Conservation (phyloP, 2,329 filamentous ascomycete genomes). For the Parastagonospora avenae region DNA sequence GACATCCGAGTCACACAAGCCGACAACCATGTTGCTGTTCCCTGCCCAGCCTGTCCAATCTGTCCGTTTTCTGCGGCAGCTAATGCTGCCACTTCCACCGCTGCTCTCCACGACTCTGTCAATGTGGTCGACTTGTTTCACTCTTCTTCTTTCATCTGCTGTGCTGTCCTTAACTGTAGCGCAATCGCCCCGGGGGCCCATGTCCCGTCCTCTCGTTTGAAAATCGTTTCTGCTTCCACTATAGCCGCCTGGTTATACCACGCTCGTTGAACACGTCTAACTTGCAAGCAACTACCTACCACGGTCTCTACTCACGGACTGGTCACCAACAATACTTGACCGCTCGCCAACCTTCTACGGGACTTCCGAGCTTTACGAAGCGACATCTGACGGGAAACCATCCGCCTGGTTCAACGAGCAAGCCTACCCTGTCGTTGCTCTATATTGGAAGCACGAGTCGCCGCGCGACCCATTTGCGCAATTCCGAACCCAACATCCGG, state of each 20-base stretch:
- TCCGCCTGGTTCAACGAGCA: conserved; percentile 6
- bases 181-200: conserved; percentile 26
- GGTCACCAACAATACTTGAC: conserved; percentile 15
- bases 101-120: conserved; percentile 36
- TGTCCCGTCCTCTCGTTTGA: conserved; percentile 47
- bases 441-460: conserved; percentile 6
- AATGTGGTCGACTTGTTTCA: conserved; percentile 37
- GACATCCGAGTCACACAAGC: conserved; percentile 29
- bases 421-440: conserved; percentile 15
- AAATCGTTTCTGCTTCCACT: conserved; percentile 30
- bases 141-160: conserved; percentile 21
- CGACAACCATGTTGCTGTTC: conserved; percentile 32
- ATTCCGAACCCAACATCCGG: neutral
- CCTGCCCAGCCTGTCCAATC: conserved; percentile 29
- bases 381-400: neutral
- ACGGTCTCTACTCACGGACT: conserved; percentile 18
- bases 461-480: conserved; percentile 12
- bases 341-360: neutral
- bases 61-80: conserved; percentile 27
- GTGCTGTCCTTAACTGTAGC: conserved; percentile 32
- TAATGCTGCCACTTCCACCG: conserved; percentile 34
- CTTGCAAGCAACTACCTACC: conserved; percentile 15
- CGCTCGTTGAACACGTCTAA: conserved; percentile 32
- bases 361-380: too few relatives aligned
- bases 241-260: conserved; percentile 28